phyloP scores from a whole-genome alignment of 257 asterid species.

The Petrea volubilis region DNA sequence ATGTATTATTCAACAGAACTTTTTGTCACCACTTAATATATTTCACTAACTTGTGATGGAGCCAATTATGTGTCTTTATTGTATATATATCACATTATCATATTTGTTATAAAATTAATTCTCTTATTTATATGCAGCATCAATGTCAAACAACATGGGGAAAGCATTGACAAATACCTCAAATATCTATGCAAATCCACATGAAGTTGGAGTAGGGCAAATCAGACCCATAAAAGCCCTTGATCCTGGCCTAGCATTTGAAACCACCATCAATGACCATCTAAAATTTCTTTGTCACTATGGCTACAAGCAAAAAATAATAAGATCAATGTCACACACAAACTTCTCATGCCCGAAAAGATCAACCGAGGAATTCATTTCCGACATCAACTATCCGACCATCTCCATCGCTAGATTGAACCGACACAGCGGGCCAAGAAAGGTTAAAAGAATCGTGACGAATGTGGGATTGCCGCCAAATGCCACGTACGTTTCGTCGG shows the following conservation, averaged over 20 bases:
- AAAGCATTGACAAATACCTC: slow-evolving; percentile 44
- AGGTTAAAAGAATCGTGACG: slow-evolving; percentile 54
- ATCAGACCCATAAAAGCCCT: slow-evolving; percentile 62
- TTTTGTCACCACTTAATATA: too few relatives aligned
- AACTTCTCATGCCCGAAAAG: slow-evolving; percentile 51
- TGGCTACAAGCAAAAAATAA: slow-evolving; percentile 46
- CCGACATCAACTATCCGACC: slow-evolving; percentile 68
- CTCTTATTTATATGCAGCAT: slow-evolving; percentile 42
- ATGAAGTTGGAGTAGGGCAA: slow-evolving; percentile 66
- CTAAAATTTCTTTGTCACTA: slow-evolving; percentile 55
- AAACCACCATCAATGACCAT: slow-evolving; percentile 55
- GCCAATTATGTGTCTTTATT: too few relatives aligned
- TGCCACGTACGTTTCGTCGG: slow-evolving; percentile 41
- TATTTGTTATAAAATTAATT: too few relatives aligned
- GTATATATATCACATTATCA: too few relatives aligned
- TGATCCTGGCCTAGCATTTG: slow-evolving; percentile 64
- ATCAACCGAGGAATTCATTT: slow-evolving; percentile 31
- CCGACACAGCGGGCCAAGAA: slow-evolving; percentile 31
- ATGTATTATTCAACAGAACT: too few relatives aligned
- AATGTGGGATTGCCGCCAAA: slow-evolving; percentile 50
- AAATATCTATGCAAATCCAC: slow-evolving; percentile 40
- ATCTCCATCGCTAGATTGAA: slow-evolving; percentile 54
- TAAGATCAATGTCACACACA: slow-evolving; percentile 43
- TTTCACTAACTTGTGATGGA: too few relatives aligned
- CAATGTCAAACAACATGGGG: slow-evolving; percentile 44